Evolutionary conservation across 2,329 filamentous ascomycete species (phyloP).

Genomic region (Penicillium polonicum): DNA sequence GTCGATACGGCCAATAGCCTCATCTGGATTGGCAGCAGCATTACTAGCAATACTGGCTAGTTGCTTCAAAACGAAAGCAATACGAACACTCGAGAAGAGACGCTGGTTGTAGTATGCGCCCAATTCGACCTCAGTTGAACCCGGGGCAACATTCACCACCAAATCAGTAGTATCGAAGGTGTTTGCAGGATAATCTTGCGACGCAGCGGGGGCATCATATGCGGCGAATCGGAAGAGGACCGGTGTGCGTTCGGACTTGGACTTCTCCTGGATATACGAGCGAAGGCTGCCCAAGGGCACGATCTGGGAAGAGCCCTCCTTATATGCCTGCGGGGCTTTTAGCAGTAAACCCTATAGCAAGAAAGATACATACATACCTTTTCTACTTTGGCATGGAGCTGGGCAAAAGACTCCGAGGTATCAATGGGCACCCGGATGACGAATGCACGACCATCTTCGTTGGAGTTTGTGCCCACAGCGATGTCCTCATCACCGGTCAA

Average conservation of each 20-base stretch:
- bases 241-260: conserved; percentile 40
- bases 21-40: conserved; percentile 40
- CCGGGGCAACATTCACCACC: conserved; percentile 40
- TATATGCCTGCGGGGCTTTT: conserved; percentile 34
- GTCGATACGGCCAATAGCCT: conserved; percentile 45
- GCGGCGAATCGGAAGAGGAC: conserved; percentile 49
- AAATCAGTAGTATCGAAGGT: conserved; percentile 47
- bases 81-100: conserved; percentile 48
- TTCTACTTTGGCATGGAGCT: conserved; percentile 42
- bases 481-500: conserved; percentile 52
- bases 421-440: conserved; percentile 46
- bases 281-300: conserved; percentile 44
- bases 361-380: conserved; percentile 30
- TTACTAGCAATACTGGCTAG: conserved; percentile 43
- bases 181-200: conserved; percentile 43
- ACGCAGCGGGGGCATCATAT: conserved; percentile 46
- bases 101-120: conserved; percentile 47
- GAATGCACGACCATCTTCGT: conserved; percentile 46
- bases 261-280: conserved; percentile 42
- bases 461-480: conserved; percentile 46
- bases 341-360: not conserved
- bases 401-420: conserved; percentile 41
- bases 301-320: conserved; percentile 42
- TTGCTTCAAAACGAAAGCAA: conserved; percentile 46
- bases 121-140: conserved; percentile 31